Conservation (phyloP, 176 grass and related monocot genomes). For the Aegilops tauschii region DNA sequence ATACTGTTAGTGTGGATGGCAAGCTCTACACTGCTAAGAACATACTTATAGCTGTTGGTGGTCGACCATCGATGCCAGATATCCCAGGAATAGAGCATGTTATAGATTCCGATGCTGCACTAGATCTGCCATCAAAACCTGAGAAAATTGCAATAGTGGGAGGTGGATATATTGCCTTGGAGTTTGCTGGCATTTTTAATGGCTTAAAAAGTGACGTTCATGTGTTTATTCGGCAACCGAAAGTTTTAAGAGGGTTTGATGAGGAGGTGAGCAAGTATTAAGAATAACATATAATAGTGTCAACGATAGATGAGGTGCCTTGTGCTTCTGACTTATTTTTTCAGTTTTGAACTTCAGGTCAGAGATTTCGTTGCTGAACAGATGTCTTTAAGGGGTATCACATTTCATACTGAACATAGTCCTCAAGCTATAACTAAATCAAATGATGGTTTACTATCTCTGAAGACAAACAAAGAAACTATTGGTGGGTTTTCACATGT, state of each 20-base stretch:
- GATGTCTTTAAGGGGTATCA: constrained; percentile 61
- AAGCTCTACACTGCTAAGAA: constrained; percentile 64
- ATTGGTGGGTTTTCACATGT: constrained; percentile 76
- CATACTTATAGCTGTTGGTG: constrained; percentile 77
- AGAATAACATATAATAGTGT: background rate
- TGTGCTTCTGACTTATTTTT: constrained; percentile 4
- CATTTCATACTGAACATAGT: constrained; percentile 77
- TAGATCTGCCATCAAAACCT: constrained; percentile 57
- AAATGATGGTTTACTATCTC: constrained; percentile 62
- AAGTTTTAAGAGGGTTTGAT: constrained; percentile 82
- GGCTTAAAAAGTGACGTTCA: constrained; percentile 80
- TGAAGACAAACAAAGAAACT: constrained; percentile 78
- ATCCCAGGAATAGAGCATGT: constrained; percentile 77
- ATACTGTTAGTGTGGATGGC: constrained; percentile 65
- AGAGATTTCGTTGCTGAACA: constrained; percentile 79
- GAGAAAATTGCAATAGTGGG: constrained; percentile 80
- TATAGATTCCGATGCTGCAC: constrained; percentile 70
- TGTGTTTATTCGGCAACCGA: constrained; percentile 79
- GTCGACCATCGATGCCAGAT: constrained; percentile 49
- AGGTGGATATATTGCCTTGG: constrained; percentile 82
- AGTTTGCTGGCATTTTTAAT: constrained; percentile 79
- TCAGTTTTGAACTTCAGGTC: constrained; percentile 44
- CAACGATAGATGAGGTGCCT: constrained; percentile 13
- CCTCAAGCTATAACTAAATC: constrained; percentile 65
- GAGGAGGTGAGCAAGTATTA: constrained; percentile 56